Percentiles rank a stretch among this genome's conserved stretches.
Evolutionary conservation across 257 asterid genomes (phyloP).

Genomic region (Euphrasia confusa): DNA sequence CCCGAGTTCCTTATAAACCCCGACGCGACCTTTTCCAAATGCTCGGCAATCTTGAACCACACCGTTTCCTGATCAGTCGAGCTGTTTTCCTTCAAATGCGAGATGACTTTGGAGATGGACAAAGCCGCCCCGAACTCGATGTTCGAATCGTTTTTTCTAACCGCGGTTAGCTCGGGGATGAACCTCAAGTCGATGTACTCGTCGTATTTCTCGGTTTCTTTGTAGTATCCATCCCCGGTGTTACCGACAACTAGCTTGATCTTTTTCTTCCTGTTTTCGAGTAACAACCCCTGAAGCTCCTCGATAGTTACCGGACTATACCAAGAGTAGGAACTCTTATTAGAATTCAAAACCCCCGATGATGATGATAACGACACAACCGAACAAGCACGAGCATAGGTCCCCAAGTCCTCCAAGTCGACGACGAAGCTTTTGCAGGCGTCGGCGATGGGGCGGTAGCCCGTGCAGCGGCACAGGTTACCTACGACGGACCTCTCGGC

Average conservation of each 20-base stretch:
- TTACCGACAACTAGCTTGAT: conserved; percentile 57
- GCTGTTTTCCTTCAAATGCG: conserved; percentile 33
- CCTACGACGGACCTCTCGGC: too few relatives aligned
- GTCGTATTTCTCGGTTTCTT: conserved; percentile 39
- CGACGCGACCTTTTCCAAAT: conserved; percentile 30
- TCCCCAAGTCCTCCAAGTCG: not conserved
- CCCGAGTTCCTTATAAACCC: conserved; percentile 55
- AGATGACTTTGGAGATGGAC: conserved; percentile 48
- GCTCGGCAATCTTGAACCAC: conserved; percentile 40
- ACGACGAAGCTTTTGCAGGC: too few relatives aligned
- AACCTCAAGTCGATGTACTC: conserved; percentile 48
- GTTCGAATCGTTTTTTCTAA: conserved; percentile 31
- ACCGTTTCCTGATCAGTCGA: conserved; percentile 28
- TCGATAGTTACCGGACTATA: conserved; percentile 44
- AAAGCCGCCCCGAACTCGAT: conserved; percentile 61
- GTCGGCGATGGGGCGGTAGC: too few relatives aligned
- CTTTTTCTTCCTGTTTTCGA: conserved; percentile 26
- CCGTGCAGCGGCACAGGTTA: too few relatives aligned
- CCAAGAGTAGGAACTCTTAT: conserved; percentile 40
- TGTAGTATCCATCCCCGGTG: conserved; percentile 61
- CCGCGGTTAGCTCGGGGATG: conserved; percentile 47
- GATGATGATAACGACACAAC: too few relatives aligned
- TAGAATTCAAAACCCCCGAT: conserved; percentile 28
- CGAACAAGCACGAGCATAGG: conserved; percentile 28
- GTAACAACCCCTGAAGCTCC: conserved; percentile 47